Conservation (phyloP, 192 early-diverging fungal species). For the Kappamyces sp. region DNA sequence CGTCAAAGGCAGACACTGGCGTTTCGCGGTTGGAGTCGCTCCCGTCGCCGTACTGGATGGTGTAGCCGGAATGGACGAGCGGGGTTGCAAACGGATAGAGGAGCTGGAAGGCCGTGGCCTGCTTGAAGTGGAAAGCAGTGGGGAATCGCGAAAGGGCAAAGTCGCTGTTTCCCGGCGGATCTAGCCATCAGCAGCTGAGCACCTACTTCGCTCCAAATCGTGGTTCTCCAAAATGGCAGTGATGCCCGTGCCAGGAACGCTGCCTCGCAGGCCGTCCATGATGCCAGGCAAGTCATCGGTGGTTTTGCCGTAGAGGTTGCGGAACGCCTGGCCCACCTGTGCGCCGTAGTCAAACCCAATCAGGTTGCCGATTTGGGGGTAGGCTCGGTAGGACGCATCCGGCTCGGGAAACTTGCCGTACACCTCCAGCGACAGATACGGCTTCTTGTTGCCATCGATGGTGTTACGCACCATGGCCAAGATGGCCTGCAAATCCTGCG, state of each 20-base stretch:
- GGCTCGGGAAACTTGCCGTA: not conserved
- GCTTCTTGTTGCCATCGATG: constrained; percentile 9
- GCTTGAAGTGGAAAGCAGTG: constrained; percentile 12
- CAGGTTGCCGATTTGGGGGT: constrained; percentile 1
- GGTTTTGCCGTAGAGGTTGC: constrained; percentile 2
- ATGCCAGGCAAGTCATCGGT: constrained; percentile 1
- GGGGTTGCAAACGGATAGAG: constrained; percentile 13
- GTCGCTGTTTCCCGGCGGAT: constrained; percentile 3
- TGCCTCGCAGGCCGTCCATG: not conserved
- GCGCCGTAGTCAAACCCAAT: constrained; percentile 11
- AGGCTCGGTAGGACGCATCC: constrained; percentile 3
- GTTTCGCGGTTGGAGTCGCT: not conserved
- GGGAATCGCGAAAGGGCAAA: not conserved
- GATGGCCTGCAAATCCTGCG: constrained; percentile 7
- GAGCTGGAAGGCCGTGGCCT: constrained; percentile 11
- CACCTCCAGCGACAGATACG: constrained; percentile 13
- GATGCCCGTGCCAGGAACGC: not conserved
- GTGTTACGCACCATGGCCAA: not conserved
- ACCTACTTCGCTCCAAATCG: constrained; percentile 1
- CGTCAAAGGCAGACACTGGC: not conserved
- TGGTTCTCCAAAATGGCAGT: constrained; percentile 9
- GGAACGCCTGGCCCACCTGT: constrained; percentile 11
- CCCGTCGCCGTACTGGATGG: constrained; percentile 3
- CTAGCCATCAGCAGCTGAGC: not conserved
- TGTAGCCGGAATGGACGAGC: constrained; percentile 15